A percentile compares a stretch with the other conserved stretches of the same genome.
Evolutionary conservation across 768 basidiomycete genomes (phyloP).

Genomic region (Cyathus striatus): DNA sequence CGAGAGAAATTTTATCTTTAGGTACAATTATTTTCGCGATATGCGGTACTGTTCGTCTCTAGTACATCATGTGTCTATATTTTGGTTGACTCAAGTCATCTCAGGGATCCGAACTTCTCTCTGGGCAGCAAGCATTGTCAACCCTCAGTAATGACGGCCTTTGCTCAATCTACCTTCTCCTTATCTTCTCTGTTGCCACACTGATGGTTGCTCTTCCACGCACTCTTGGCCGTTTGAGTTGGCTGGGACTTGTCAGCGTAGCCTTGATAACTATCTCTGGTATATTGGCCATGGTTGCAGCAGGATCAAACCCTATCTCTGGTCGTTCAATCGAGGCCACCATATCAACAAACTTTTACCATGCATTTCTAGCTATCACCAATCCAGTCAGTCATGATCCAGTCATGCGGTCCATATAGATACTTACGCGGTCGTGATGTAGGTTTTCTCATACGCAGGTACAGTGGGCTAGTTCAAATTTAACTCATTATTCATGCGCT

Average conservation of each 20-base stretch:
- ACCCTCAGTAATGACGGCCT: conserved; percentile 42
- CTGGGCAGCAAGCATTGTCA: conserved; percentile 48
- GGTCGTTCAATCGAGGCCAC: conserved; percentile 31
- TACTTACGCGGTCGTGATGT: too few species aligned
- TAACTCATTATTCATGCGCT: conserved; percentile 29
- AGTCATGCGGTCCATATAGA: neutral
- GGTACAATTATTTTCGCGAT: conserved; percentile 51
- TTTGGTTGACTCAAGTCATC: neutral
- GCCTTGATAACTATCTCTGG: conserved; percentile 39
- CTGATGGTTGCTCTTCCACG: conserved; percentile 40
- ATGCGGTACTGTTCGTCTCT: conserved; percentile 31
- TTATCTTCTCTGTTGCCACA: conserved; percentile 40
- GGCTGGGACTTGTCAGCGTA: conserved; percentile 42
- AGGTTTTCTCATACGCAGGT: too few species aligned
- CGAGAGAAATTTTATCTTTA: conserved; percentile 35
- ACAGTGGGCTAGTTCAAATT: conserved; percentile 27
- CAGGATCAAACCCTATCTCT: conserved; percentile 39
- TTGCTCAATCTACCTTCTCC: conserved; percentile 37
- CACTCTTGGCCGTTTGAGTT: conserved; percentile 38
- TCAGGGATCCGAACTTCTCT: conserved; percentile 43
- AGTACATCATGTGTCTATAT: conserved; percentile 6
- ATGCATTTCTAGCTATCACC: conserved; percentile 48
- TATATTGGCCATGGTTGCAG: conserved; percentile 45
- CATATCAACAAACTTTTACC: conserved; percentile 33
- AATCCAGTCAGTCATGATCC: conserved; percentile 35